phyloP scores from a whole-genome alignment of 768 basidiomycete genomes.

The Gyrodon lividus region DNA sequence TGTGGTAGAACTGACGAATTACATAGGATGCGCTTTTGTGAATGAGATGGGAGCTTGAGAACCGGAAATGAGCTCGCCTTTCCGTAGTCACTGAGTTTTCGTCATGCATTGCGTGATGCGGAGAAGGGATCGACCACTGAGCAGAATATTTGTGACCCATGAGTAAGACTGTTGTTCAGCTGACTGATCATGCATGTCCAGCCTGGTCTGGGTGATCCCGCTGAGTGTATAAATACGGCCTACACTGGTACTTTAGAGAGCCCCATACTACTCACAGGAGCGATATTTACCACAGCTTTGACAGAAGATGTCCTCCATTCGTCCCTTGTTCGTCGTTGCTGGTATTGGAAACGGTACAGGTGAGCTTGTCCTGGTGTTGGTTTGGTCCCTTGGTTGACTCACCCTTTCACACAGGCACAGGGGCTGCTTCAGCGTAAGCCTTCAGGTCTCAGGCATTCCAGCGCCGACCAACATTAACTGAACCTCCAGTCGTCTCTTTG shows the following conservation, averaged over 20 bases:
- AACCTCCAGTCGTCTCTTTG: slow-evolving; percentile 50
- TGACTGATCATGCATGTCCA: slow-evolving; percentile 18
- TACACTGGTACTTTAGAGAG: too few relatives aligned
- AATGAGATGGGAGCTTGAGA: too few relatives aligned
- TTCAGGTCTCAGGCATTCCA: not conserved
- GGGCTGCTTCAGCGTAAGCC: slow-evolving; percentile 58
- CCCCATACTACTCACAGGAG: too few relatives aligned
- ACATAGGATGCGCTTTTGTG: too few relatives aligned
- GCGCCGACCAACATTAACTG: not conserved
- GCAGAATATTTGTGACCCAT: slow-evolving; percentile 14
- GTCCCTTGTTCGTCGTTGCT: slow-evolving; percentile 57
- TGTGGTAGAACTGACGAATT: too few relatives aligned
- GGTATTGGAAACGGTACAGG: slow-evolving; percentile 48
- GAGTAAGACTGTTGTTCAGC: not conserved
- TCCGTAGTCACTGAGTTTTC: too few relatives aligned
- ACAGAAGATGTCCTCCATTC: slow-evolving; percentile 31
- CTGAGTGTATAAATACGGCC: slow-evolving; percentile 14
- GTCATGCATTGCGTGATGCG: too few relatives aligned
- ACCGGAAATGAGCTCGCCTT: too few relatives aligned
- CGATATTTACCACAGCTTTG: not conserved
- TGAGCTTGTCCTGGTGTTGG: slow-evolving; percentile 4
- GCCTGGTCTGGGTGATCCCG: too few relatives aligned
- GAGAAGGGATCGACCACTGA: too few relatives aligned
- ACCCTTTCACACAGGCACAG: slow-evolving; percentile 43
- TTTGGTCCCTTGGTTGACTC: not conserved